These are phyloP conservation scores for Galerina marginata DNA, from an alignment of 768 basidiomycete genomes.

Conservation along the genomic window DNA sequence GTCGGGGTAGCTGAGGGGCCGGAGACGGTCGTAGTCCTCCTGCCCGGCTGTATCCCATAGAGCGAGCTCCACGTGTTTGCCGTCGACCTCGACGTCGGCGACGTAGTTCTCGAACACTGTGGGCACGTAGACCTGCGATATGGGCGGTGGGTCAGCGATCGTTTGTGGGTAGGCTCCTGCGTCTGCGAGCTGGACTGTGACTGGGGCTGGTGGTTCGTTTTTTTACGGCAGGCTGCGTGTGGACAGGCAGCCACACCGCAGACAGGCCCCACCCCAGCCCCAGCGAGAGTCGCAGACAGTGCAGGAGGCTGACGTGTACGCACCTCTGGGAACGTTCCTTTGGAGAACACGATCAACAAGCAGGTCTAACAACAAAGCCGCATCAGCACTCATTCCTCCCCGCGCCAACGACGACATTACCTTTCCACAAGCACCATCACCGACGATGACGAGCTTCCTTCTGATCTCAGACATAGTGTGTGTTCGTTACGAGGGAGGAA, in stretches of 20 bases:
- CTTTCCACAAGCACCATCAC: constrained; percentile 98
- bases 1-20: constrained; percentile 97
- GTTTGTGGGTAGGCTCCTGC: not conserved
- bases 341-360: constrained; percentile 94
- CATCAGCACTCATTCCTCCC: constrained; percentile 10
- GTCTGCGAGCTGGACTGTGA: not conserved
- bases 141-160: constrained; percentile 9
- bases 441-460: constrained; percentile 98
- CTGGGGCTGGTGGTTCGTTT: constrained; percentile 1
- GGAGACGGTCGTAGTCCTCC: constrained; percentile 98
- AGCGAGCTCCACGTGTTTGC: constrained; percentile 97
- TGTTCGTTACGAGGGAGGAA: no score
- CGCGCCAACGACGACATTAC: constrained; percentile 37
- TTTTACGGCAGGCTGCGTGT: no score
- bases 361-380: constrained; percentile 65
- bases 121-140: constrained; percentile 90
- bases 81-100: constrained; percentile 97
- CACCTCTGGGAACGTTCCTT: constrained; percentile 96
- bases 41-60: constrained; percentile 99
- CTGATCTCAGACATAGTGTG: constrained; percentile 91
- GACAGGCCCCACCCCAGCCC: not conserved
- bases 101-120: constrained; percentile 99
- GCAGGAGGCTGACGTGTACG: constrained; percentile 24
- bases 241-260: not conserved
- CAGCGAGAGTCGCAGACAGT: not conserved